These are phyloP conservation scores for Hortaea werneckii DNA, from an alignment of 2,329 filamentous ascomycete species.

Conservation along the genomic window DNA sequence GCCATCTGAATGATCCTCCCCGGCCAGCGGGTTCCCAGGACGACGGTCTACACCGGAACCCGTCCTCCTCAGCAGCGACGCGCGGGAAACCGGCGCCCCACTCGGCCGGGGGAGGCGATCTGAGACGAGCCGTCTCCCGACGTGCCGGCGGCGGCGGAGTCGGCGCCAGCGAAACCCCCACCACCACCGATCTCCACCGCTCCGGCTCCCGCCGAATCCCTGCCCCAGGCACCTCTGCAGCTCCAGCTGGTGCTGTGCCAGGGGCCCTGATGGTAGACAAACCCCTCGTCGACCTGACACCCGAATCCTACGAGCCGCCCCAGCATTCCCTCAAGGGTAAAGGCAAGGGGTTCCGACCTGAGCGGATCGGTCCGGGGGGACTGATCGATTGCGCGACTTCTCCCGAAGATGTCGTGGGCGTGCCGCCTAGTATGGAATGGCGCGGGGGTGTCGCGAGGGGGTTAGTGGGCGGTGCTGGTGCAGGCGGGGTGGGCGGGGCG, in stretches of 20 bases:
- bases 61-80: too few species aligned
- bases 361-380: constrained; percentile 27
- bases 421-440: constrained; percentile 37
- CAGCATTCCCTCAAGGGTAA: constrained; percentile 40
- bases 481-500: constrained; percentile 35
- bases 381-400: constrained; percentile 38
- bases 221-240: too few species aligned
- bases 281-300: constrained; percentile 59
- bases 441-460: constrained; percentile 23
- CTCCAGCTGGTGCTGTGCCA: too few species aligned
- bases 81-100: too few species aligned
- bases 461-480: constrained; percentile 38
- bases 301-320: constrained; percentile 54
- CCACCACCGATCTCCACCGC: constrained; percentile 15
- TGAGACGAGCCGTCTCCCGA: constrained; percentile 6
- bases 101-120: background rate
- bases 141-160: constrained; percentile 1
- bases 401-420: constrained; percentile 30
- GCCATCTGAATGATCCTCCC: too few species aligned
- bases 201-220: constrained; percentile 22
- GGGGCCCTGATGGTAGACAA: constrained; percentile 40
- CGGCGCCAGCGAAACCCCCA: constrained; percentile 7
- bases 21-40: too few species aligned
- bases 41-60: too few species aligned
- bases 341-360: constrained; percentile 35